Conservation (phyloP, 768 basidiomycete species). For the Mycena latifolia region DNA sequence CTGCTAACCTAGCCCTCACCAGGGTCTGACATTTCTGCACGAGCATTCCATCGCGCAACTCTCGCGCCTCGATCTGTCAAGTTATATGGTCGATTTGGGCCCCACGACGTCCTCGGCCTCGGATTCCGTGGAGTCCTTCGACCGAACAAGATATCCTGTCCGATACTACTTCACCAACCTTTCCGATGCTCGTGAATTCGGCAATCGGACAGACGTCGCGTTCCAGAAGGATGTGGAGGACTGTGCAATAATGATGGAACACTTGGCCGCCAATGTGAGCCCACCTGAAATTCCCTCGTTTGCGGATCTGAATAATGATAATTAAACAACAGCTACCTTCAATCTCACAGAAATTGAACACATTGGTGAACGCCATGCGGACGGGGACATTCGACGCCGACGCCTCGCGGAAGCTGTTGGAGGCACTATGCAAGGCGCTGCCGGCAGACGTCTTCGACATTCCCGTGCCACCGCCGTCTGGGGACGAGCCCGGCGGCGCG, state of each 20-base stretch:
- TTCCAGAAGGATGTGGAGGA: conserved; percentile 56
- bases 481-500: neutral
- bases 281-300: neutral
- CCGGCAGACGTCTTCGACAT: conserved; percentile 56
- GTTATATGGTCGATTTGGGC: conserved; percentile 58
- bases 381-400: conserved; percentile 62
- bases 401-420: conserved; percentile 61
- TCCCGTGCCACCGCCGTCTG: neutral
- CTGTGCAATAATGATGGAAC: conserved; percentile 53
- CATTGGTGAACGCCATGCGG: conserved; percentile 62
- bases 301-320: neutral
- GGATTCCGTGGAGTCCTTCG: conserved; percentile 41
- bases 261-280: conserved; percentile 50
- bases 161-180: conserved; percentile 54
- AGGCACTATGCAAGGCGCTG: conserved; percentile 60
- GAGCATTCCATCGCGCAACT: conserved; percentile 57
- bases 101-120: conserved; percentile 39
- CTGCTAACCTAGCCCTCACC: neutral
- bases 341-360: conserved; percentile 54
- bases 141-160: conserved; percentile 52
- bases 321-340: conserved; percentile 50
- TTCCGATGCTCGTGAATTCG: conserved; percentile 41
- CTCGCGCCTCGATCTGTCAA: conserved; percentile 47
- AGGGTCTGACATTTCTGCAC: conserved; percentile 63
- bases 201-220: conserved; percentile 27